These are phyloP conservation scores for Entomophthora muscae DNA, from an alignment of 371 early-diverging fungal genomes.

Conservation along the genomic window DNA sequence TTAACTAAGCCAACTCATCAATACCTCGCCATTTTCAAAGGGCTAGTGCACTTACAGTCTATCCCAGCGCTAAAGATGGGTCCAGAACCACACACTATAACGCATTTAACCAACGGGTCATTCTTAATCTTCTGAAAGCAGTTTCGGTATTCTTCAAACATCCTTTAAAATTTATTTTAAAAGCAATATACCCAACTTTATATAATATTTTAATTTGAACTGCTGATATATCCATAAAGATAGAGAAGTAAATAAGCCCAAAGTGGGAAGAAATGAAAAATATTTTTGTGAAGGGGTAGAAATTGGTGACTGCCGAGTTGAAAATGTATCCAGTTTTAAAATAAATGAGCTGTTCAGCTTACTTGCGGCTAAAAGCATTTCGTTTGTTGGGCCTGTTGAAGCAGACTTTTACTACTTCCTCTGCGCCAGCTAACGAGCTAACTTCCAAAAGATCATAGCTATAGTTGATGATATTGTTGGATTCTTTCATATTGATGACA, in stretches of 20 bases:
- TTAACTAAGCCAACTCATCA: not conserved
- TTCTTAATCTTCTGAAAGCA: not conserved
- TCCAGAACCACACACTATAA: not conserved
- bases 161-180: not conserved
- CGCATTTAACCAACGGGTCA: not conserved
- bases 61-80: not conserved
- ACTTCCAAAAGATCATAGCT: not conserved
- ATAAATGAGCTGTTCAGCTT: not conserved
- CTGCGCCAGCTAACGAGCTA: not conserved
- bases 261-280: not conserved
- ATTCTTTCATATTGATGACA: not conserved
- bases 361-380: not conserved
- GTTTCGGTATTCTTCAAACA: not conserved
- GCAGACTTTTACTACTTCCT: not conserved
- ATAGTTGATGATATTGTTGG: not conserved
- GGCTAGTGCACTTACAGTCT: not conserved
- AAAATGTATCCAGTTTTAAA: not conserved
- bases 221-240: not conserved
- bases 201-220: not conserved
- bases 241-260: not conserved
- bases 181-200: not conserved
- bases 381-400: not conserved
- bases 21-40: not conserved
- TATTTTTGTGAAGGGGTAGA: not conserved
- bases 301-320: not conserved